Evolutionary conservation across 2,329 filamentous ascomycete genomes (phyloP).

Genomic region (Aurifilum marmelostoma): DNA sequence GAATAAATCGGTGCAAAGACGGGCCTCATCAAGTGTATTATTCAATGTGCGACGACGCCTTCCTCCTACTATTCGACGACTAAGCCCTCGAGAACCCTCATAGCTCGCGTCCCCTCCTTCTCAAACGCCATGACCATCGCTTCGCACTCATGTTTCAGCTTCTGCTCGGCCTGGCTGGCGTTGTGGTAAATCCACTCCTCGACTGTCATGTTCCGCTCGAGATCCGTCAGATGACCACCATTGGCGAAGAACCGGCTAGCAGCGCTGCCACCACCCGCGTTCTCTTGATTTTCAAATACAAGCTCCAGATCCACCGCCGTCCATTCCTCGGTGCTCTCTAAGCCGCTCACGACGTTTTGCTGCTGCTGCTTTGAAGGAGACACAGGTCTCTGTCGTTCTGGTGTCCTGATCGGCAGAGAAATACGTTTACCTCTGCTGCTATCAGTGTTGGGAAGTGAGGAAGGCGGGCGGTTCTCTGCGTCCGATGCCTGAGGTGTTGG

Average conservation of each 20-base stretch:
- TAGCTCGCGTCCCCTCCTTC: conserved; percentile 76
- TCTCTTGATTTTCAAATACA: conserved; percentile 56
- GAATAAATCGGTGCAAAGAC: neutral
- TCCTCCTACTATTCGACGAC: conserved; percentile 44
- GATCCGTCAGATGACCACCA: conserved; percentile 66
- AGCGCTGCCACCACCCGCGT: conserved; percentile 49
- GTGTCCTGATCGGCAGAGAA: conserved; percentile 48
- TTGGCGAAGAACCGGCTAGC: conserved; percentile 54
- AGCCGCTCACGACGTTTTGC: conserved; percentile 54
- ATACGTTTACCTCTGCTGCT: conserved; percentile 49
- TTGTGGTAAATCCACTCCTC: conserved; percentile 90
- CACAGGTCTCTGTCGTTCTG: conserved; percentile 51
- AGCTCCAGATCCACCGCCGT: conserved; percentile 74
- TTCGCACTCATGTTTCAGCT: conserved; percentile 80
- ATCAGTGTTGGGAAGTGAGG: conserved; percentile 60
- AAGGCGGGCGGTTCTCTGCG: conserved; percentile 78
- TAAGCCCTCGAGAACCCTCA: conserved; percentile 76
- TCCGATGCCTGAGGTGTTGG: conserved; percentile 77
- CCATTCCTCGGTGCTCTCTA: conserved; percentile 69
- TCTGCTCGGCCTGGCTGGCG: conserved; percentile 77
- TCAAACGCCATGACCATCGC: conserved; percentile 82
- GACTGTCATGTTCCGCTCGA: conserved; percentile 88
- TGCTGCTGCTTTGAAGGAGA: conserved; percentile 36
- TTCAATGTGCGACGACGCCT: neutral
- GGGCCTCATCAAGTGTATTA: neutral